phyloP scores from a whole-genome alignment of 2,329 filamentous ascomycete genomes.

The Cercospora sp. region DNA sequence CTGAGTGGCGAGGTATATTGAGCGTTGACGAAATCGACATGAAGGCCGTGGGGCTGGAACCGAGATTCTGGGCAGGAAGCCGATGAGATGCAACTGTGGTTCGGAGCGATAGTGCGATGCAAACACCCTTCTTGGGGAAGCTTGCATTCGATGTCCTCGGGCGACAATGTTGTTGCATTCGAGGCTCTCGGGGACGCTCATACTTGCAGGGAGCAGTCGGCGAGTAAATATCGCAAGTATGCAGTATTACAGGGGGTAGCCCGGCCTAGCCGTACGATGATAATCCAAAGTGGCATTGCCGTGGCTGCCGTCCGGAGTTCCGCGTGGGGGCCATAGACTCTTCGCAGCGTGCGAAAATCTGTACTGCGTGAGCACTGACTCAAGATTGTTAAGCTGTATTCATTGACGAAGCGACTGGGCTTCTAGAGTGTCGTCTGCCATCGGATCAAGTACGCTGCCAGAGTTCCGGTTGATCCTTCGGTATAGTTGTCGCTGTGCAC shows the following conservation, averaged over 20 bases:
- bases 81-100: constrained; percentile 2
- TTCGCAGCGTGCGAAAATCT: neutral
- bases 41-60: neutral
- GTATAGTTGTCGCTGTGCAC: neutral
- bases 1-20: neutral
- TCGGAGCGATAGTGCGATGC: constrained; percentile 4
- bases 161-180: constrained; percentile 2
- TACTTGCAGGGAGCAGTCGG: neutral
- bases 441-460: neutral
- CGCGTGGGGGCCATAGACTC: neutral
- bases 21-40: neutral
- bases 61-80: neutral
- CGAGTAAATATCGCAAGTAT: neutral
- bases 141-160: neutral
- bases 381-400: neutral
- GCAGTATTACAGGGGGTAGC: neutral
- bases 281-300: neutral
- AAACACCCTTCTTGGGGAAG: constrained; percentile 2
- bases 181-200: constrained; percentile 4
- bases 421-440: neutral
- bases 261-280: neutral
- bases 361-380: neutral
- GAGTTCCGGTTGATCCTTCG: neutral
- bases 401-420: neutral
- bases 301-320: neutral